Evolutionary conservation across 2,329 filamentous ascomycete species (phyloP).

Genomic region (Paecilomyces variotii): DNA sequence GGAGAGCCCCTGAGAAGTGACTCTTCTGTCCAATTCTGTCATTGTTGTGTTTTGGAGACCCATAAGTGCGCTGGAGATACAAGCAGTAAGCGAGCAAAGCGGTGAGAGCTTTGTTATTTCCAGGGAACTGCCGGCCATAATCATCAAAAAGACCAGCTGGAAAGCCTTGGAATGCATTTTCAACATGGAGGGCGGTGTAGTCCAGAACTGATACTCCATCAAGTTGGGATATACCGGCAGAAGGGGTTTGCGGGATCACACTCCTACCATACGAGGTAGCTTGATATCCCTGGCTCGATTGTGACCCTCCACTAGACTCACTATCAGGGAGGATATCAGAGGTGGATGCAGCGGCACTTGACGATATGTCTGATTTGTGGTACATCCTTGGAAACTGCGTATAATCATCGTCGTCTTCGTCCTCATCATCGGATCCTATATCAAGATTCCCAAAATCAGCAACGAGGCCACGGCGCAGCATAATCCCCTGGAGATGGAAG

Average conservation of each 20-base stretch:
- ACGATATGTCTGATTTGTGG: slow-evolving; percentile 1
- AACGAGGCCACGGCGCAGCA: slow-evolving; percentile 9
- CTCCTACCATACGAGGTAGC: not conserved
- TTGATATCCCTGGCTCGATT: not conserved
- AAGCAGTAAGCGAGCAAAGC: not conserved
- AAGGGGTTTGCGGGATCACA: not conserved
- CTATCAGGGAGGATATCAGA: not conserved
- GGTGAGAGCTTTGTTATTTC: not conserved
- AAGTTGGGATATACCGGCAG: not conserved
- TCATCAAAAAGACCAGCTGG: not conserved
- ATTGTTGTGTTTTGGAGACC: not conserved
- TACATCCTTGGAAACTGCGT: not conserved
- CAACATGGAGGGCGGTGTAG: not conserved
- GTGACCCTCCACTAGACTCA: not conserved
- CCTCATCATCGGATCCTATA: slow-evolving; percentile 3
- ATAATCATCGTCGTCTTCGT: not conserved
- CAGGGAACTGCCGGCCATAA: not conserved
- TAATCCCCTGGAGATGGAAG: slow-evolving; percentile 18
- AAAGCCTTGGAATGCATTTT: not conserved
- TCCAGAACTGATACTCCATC: not conserved
- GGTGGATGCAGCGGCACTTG: not conserved
- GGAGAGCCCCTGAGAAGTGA: not conserved
- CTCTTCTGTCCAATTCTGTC: not conserved
- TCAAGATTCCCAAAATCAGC: slow-evolving; percentile 11
- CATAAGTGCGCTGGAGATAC: not conserved